Percentiles rank a stretch among this genome's conserved stretches.
Conservation (phyloP, 2,329 filamentous ascomycete genomes). For the Elsinoe necatrix region DNA sequence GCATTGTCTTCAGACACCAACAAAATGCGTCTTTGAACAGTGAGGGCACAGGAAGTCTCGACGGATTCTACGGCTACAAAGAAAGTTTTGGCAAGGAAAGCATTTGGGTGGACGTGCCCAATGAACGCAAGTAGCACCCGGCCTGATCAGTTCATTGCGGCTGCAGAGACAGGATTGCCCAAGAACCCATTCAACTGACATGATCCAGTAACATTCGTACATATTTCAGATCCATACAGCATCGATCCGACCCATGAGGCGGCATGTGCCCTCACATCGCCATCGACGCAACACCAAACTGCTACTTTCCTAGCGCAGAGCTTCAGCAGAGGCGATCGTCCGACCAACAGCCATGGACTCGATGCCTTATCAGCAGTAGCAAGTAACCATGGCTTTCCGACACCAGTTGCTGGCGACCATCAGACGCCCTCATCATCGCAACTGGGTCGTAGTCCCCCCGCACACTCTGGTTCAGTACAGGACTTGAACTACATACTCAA, state of each 20-base stretch:
- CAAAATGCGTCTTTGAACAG: constrained; percentile 62
- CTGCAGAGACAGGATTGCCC: no score
- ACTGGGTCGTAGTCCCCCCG: constrained; percentile 15
- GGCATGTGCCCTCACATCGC: not conserved
- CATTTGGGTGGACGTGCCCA: constrained; percentile 56
- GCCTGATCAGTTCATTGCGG: not conserved
- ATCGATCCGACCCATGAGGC: constrained; percentile 29
- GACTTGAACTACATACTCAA: constrained; percentile 52
- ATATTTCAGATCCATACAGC: constrained; percentile 54
- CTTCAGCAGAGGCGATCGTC: not conserved
- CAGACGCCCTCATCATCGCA: constrained; percentile 23
- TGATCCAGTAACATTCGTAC: constrained; percentile 49
- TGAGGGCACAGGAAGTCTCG: constrained; percentile 39
- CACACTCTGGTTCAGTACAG: constrained; percentile 21
- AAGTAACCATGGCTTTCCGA: constrained; percentile 28
- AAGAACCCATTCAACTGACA: not conserved
- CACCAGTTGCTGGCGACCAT: constrained; percentile 23
- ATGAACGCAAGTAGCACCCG: constrained; percentile 39
- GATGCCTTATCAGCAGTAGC: constrained; percentile 48
- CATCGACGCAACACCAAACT: not conserved
- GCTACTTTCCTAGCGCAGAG: not conserved
- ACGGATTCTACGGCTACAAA: constrained; percentile 58
- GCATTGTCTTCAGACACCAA: constrained; percentile 59
- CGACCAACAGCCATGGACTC: constrained; percentile 35
- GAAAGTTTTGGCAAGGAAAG: constrained; percentile 54